Evolutionary conservation across 2,329 filamentous ascomycete species (phyloP).

Genomic region (Aureobasidium mangrovei): DNA sequence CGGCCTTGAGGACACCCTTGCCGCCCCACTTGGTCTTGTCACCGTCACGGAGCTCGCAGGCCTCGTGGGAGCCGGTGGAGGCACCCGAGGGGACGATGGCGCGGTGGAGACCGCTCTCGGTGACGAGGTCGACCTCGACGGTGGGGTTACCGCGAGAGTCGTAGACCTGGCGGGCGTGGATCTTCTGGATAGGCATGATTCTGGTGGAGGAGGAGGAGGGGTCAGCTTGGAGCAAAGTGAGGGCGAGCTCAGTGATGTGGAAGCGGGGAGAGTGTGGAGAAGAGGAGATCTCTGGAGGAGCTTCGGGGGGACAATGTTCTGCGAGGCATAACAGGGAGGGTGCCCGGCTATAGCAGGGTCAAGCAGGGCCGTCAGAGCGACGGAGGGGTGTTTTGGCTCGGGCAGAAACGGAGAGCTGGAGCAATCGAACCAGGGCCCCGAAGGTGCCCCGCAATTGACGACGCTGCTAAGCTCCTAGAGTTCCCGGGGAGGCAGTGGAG

Average conservation of each 20-base stretch:
- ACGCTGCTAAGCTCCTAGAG: conserved; percentile 3
- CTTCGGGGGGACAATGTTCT: not conserved
- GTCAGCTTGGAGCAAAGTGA: not conserved
- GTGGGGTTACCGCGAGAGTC: conserved; percentile 98
- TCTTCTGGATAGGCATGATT: conserved; percentile 59
- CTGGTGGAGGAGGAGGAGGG: not conserved
- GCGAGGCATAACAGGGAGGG: not conserved
- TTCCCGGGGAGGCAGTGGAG: not conserved
- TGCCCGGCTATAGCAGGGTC: conserved; percentile 11
- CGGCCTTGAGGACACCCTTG: conserved; percentile 48
- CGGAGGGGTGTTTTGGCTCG: not conserved
- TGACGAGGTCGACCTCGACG: conserved; percentile 95
- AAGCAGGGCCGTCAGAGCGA: not conserved
- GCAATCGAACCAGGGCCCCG: not conserved
- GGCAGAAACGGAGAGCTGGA: conserved; percentile 11
- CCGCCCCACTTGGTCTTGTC: conserved; percentile 46
- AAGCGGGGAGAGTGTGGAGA: not conserved
- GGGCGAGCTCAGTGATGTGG: not conserved
- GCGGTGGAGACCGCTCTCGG: conserved; percentile 91
- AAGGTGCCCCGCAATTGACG: conserved; percentile 8
- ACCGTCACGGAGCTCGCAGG: conserved; percentile 40
- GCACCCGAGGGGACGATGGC: conserved; percentile 96
- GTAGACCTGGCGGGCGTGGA: conserved; percentile 70
- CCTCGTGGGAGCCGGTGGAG: conserved; percentile 62
- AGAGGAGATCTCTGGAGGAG: not conserved